Percentiles rank a stretch among this genome's conserved stretches.
These are phyloP conservation scores for Thecaphora frezii DNA, from an alignment of 1,284 basidiomycete genomes.

Conservation along the genomic window DNA sequence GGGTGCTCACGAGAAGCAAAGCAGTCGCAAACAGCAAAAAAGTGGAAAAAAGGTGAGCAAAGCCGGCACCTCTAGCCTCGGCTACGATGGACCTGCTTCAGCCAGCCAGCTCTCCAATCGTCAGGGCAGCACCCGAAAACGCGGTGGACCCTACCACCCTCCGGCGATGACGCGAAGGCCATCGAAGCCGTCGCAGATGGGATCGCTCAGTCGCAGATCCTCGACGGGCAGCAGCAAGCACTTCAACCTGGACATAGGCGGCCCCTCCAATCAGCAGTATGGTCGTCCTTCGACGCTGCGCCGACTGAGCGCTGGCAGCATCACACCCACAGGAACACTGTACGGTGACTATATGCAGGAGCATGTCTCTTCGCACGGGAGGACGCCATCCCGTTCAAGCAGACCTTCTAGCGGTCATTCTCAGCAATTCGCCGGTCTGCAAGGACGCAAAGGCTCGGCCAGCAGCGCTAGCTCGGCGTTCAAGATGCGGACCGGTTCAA, in stretches of 20 bases:
- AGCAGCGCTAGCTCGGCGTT: constrained; percentile 35
- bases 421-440: constrained; percentile 27
- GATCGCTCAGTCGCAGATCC: constrained; percentile 35
- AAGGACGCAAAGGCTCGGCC: constrained; percentile 38
- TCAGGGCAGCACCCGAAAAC: constrained; percentile 3
- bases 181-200: constrained; percentile 27
- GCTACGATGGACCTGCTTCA: constrained; percentile 4
- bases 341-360: constrained; percentile 28
- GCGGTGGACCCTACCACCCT: constrained; percentile 2
- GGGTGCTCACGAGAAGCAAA: constrained; percentile 71
- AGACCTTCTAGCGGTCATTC: constrained; percentile 46
- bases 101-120: constrained; percentile 4
- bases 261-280: constrained; percentile 20
- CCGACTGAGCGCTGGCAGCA: constrained; percentile 49
- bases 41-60: constrained; percentile 57
- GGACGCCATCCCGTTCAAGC: constrained; percentile 20
- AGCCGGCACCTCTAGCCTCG: constrained; percentile 1
- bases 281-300: constrained; percentile 33
- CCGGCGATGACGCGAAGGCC: constrained; percentile 13
- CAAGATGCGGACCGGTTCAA: constrained; percentile 19
- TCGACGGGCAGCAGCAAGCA: constrained; percentile 37
- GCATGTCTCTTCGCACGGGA: constrained; percentile 1
- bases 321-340: constrained; percentile 45
- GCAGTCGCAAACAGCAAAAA: constrained; percentile 62
- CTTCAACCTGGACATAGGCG: constrained; percentile 7